Conservation (phyloP, 805 yeast genomes). For the Hanseniaspora thailandica region DNA sequence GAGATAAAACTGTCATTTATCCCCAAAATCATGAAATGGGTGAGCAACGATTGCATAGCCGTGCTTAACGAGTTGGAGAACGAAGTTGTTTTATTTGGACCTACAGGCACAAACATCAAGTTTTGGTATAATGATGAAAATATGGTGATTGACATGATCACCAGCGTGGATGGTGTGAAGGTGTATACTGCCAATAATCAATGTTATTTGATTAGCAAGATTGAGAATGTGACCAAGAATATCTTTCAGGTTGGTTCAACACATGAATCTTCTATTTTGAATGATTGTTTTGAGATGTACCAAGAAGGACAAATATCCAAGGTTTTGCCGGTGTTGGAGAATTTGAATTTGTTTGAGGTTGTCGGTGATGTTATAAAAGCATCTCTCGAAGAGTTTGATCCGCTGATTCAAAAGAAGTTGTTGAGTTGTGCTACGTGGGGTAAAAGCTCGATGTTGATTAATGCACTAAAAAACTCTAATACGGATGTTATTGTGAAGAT, state of each 20-base stretch:
- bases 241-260: constrained; percentile 76
- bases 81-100: constrained; percentile 60
- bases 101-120: constrained; percentile 40
- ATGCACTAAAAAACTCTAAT: constrained; percentile 21
- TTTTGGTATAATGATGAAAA: constrained; percentile 39
- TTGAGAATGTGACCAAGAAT: constrained; percentile 43
- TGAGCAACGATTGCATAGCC: constrained; percentile 73
- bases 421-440: constrained; percentile 80
- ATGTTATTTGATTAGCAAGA: constrained; percentile 56
- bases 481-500: constrained; percentile 18
- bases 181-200: constrained; percentile 42
- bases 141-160: constrained; percentile 24
- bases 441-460: constrained; percentile 35
- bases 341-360: constrained; percentile 46
- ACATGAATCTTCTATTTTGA: constrained; percentile 65
- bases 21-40: constrained; percentile 50
- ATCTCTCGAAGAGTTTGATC: constrained; percentile 65
- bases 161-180: constrained; percentile 61
- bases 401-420: constrained; percentile 67
- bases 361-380: constrained; percentile 62
- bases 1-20: constrained; percentile 23
- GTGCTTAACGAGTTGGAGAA: constrained; percentile 42
- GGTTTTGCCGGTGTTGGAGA: constrained; percentile 62
- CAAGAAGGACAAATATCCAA: constrained; percentile 49
- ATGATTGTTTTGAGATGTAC: constrained; percentile 65